Percentiles rank a stretch among this genome's conserved stretches.
phyloP scores from a whole-genome alignment of 139 green algal genomes.

The Chloropicon primus region DNA sequence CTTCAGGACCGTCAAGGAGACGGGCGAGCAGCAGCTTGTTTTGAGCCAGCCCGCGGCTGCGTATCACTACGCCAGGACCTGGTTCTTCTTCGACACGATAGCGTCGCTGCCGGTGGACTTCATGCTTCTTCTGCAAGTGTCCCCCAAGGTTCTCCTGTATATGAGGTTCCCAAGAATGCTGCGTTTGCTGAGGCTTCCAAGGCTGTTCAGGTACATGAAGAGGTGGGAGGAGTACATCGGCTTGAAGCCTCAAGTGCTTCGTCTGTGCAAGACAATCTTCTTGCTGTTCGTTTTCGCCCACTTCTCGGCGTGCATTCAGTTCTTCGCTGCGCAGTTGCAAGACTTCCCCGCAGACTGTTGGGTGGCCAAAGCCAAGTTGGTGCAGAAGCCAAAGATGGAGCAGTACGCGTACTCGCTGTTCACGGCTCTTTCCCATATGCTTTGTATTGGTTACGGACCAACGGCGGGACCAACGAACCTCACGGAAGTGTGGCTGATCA shows the following conservation, averaged over 20 bases:
- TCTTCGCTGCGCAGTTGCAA: constrained; percentile 18
- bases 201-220: not conserved
- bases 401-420: constrained; percentile 23
- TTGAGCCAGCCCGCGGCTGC: not conserved
- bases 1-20: constrained; percentile 2
- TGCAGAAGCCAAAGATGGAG: not conserved
- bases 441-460: constrained; percentile 26
- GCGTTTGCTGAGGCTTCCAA: not conserved
- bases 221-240: not conserved
- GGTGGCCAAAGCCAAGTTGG: constrained; percentile 6
- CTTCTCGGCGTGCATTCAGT: constrained; percentile 27
- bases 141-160: not conserved
- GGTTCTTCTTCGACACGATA: constrained; percentile 5
- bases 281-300: constrained; percentile 26
- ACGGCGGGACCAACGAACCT: constrained; percentile 1
- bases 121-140: not conserved
- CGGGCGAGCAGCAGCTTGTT: not conserved
- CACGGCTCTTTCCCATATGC: constrained; percentile 22
- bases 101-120: constrained; percentile 7
- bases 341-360: constrained; percentile 21
- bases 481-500: constrained; percentile 18
- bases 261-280: not conserved
- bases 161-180: not conserved
- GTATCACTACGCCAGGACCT: constrained; percentile 1
- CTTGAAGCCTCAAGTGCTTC: not conserved